phyloP scores from a whole-genome alignment of 768 basidiomycete genomes.

The Jaapia argillacea region DNA sequence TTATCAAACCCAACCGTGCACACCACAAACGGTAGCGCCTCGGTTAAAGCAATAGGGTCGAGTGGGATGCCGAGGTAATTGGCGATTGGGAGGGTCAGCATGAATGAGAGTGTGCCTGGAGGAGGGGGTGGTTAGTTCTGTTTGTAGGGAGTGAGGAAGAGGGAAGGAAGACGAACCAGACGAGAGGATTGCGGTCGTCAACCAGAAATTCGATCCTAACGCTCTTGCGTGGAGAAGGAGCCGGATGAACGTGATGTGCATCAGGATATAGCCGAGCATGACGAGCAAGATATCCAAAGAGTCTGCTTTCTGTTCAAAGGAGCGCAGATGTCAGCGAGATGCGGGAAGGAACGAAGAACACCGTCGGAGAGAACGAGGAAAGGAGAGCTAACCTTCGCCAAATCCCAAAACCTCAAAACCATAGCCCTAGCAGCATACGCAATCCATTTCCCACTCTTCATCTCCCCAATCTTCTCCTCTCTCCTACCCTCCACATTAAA shows the following conservation, averaged over 20 bases:
- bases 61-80: conserved; percentile 77
- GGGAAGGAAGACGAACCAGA: conserved; percentile 75
- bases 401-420: conserved; percentile 74
- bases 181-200: conserved; percentile 67
- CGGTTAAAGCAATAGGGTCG: conserved; percentile 87
- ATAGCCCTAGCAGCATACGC: conserved; percentile 75
- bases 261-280: conserved; percentile 85
- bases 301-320: conserved; percentile 65
- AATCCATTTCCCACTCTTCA: conserved; percentile 81
- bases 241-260: conserved; percentile 93
- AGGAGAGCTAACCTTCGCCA: conserved; percentile 53
- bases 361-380: background rate
- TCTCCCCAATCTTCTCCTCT: conserved; percentile 51
- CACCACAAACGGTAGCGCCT: conserved; percentile 95
- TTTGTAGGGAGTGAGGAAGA: too few relatives aligned
- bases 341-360: background rate
- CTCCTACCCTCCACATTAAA: conserved; percentile 40
- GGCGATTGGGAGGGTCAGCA: conserved; percentile 71
- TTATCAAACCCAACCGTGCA: conserved; percentile 99
- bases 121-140: too few relatives aligned
- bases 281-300: conserved; percentile 94
- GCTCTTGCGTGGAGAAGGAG: conserved; percentile 82
- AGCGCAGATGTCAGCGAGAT: background rate
- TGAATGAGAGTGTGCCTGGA: conserved; percentile 75
- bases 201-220: conserved; percentile 70